Base-by-base conservation (phyloP, 2,329 filamentous ascomycete genomes). In the Fusarium bulbicola region DNA sequence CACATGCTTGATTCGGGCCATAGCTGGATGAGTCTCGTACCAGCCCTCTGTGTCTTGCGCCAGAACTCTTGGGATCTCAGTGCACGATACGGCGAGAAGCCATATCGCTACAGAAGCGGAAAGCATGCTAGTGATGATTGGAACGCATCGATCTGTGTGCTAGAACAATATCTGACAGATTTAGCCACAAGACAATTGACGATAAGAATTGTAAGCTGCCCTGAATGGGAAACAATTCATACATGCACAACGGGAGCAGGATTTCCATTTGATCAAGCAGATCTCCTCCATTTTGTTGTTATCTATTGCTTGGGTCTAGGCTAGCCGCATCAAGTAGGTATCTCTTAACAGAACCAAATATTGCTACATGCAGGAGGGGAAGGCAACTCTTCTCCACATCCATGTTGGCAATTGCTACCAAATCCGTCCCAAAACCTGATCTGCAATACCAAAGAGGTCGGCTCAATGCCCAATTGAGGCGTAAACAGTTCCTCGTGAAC, bases 191-290 rank as follows among this genome's bases (percentile, higher is more conserved):
- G 7, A 20, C 2, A 13, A 11, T 43, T 7, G 15, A 12, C 14
- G 2, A 34, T 3, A 34, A 34, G 32, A 15, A 15, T 0, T 15
- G 6, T 0, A 34, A 15, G 0, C 14, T 34, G 32, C 6, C 32
- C 14, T 8, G 32, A 15, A 1, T 7, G 1, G 15, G 9, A 7
- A 21, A n/a, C 20, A 1, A 14, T 21, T 53, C 26, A 13, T 18
- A 28, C 18, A 7, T 5, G 3, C 3, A 11, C 4, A 10, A 15
- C 8, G 5, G 16, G 12, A 20, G 12, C 6, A 11, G 7, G 4
- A n/a, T 2, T 26, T 5, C 0, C 7, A 5, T 16, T 9, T 39
- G 4, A 13, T 28, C 1, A 10, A n/a, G 3, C 0, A n/a, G 7
- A 9, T 39, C 2, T 5, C 10, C 6, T 49, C 0, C 8, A 5